These are phyloP conservation scores for Ophiostoma australiae DNA, from an alignment of 2,329 filamentous ascomycete genomes.

Conservation along the genomic window DNA sequence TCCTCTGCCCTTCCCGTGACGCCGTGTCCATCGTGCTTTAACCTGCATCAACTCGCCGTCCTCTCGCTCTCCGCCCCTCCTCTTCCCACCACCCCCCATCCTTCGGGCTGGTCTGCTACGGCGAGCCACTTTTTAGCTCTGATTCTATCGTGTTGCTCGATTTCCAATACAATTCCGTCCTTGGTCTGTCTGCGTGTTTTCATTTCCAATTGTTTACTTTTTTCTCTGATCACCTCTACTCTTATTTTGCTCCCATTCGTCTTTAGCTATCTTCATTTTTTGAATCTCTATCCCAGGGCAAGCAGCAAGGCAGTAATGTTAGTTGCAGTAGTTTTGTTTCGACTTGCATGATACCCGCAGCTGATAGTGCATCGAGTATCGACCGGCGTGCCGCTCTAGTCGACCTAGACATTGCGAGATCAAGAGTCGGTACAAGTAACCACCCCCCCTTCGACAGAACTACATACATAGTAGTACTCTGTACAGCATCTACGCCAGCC, in stretches of 20 bases:
- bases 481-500: not conserved
- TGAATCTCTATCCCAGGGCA: not conserved
- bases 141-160: too few species aligned
- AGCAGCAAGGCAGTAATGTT: not conserved
- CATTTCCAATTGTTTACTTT: too few species aligned
- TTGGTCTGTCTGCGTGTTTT: too few species aligned
- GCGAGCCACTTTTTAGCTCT: too few species aligned
- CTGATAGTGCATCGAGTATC: conserved; percentile 2
- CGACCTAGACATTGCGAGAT: not conserved
- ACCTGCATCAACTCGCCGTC: conserved; percentile 15
- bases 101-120: conserved; percentile 21
- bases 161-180: not conserved
- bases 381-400: not conserved
- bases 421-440: not conserved
- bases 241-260: not conserved
- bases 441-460: not conserved
- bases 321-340: conserved; percentile 11
- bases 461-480: not conserved
- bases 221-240: not conserved
- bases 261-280: not conserved
- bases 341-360: conserved; percentile 17
- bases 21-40: conserved; percentile 21
- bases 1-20: conserved; percentile 10
- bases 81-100: conserved; percentile 18
- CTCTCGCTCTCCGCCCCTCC: conserved; percentile 1